A percentile compares a stretch with the other conserved stretches of the same genome.
These are phyloP conservation scores for Guadua angustifolia DNA, from an alignment of 176 grass and related monocot species.

Conservation along the genomic window DNA sequence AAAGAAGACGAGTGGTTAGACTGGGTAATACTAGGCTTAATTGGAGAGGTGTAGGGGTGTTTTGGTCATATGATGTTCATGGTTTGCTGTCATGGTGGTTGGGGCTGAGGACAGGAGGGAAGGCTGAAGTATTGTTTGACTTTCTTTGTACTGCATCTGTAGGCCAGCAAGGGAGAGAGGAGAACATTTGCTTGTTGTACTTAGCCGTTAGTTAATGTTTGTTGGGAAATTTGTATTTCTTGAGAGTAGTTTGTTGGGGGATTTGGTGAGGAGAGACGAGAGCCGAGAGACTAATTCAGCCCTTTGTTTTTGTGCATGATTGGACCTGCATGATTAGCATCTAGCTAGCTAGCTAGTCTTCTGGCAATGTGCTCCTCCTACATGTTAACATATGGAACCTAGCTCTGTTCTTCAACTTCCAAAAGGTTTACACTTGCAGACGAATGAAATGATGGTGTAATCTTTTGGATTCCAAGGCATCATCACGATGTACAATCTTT, in stretches of 20 bases:
- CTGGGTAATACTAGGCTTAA: background rate
- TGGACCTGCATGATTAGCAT: conserved; percentile 45
- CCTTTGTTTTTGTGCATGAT: conserved; percentile 34
- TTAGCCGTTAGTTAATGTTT: conserved; percentile 56
- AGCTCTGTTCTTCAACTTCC: conserved; percentile 24
- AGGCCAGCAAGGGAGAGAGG: conserved; percentile 28
- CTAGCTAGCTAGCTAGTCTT: conserved; percentile 21
- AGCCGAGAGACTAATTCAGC: background rate
- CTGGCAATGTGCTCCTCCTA: background rate
- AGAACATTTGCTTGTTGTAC: conserved; percentile 27
- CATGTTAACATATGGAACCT: background rate
- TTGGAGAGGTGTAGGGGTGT: conserved; percentile 39
- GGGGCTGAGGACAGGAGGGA: conserved; percentile 44
- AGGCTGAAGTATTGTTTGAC: conserved; percentile 61
- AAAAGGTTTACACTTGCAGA: conserved; percentile 21
- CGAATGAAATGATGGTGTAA: conserved; percentile 40
- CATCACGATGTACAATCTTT: conserved; percentile 25
- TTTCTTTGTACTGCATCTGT: conserved; percentile 54
- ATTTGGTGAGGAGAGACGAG: conserved; percentile 43
- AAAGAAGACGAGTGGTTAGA: background rate
- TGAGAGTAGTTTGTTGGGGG: conserved; percentile 39
- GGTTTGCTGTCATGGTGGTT: conserved; percentile 83
- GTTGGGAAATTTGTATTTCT: conserved; percentile 36
- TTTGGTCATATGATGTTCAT: conserved; percentile 51
- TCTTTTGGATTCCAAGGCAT: conserved; percentile 39